phyloP scores from a whole-genome alignment of 2,329 filamentous ascomycete genomes.

The Aureobasidium mangrovei region DNA sequence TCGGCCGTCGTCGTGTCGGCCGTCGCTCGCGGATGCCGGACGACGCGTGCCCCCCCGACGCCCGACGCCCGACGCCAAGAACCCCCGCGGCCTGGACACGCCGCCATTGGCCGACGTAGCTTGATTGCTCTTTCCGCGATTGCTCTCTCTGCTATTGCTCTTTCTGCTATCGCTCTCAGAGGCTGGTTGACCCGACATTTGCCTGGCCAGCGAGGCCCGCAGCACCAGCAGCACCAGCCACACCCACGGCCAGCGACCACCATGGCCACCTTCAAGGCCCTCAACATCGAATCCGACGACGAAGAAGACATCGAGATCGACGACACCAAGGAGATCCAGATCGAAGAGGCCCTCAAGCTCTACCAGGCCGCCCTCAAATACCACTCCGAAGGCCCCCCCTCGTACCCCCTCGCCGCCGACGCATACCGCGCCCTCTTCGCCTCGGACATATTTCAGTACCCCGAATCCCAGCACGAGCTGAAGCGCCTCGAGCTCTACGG shows the following conservation, averaged over 20 bases:
- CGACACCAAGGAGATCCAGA: slow-evolving; percentile 90
- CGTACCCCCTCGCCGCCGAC: slow-evolving; percentile 64
- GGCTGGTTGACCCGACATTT: not conserved
- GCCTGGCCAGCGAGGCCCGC: not conserved
- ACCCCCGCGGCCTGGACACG: not conserved
- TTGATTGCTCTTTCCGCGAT: not conserved
- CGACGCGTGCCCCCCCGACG: too few species aligned
- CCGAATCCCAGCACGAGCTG: slow-evolving; percentile 78
- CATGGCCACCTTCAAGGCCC: slow-evolving; percentile 64
- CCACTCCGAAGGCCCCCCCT: slow-evolving; percentile 74
- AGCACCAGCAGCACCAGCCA: too few species aligned
- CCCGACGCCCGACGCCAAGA: not conserved
- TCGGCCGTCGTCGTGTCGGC: too few species aligned
- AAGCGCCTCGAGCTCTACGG: slow-evolving; percentile 55
- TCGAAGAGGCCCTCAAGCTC: slow-evolving; percentile 90
- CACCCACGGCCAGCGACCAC: slow-evolving; percentile 13
- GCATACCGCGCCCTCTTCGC: slow-evolving; percentile 81
- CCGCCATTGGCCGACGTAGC: not conserved
- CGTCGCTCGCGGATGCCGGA: too few species aligned
- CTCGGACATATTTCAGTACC: slow-evolving; percentile 89
- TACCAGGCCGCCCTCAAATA: slow-evolving; percentile 87
- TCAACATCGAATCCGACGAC: slow-evolving; percentile 92
- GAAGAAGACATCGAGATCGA: slow-evolving; percentile 85
- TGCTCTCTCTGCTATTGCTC: not conserved
- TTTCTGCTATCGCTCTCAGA: not conserved